phyloP scores from a whole-genome alignment of 2,329 filamentous ascomycete genomes.

The Penicillium sp. region DNA sequence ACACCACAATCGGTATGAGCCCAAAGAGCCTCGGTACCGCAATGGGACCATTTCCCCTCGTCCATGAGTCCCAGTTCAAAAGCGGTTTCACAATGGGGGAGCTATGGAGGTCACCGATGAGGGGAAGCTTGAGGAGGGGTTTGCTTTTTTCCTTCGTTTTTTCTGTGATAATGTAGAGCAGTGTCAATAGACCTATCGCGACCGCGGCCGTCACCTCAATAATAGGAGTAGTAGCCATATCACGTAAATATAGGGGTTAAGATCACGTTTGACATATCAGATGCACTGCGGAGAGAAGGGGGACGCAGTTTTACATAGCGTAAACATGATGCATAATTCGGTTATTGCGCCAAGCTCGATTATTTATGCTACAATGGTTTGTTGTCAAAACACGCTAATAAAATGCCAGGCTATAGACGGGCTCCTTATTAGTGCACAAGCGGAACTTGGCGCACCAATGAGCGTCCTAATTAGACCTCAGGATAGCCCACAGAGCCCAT shows the following conservation, averaged over 20 bases:
- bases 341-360: not conserved
- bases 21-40: conserved; percentile 31
- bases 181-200: not conserved
- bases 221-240: not conserved
- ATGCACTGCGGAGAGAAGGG: not conserved
- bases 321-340: not conserved
- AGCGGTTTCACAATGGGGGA: conserved; percentile 31
- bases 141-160: not conserved
- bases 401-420: not conserved
- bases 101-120: conserved; percentile 34
- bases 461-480: not conserved
- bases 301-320: not conserved
- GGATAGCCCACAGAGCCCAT: no score
- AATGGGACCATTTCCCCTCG: conserved; percentile 38
- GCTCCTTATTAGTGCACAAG: not conserved
- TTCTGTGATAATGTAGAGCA: not conserved
- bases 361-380: no score
- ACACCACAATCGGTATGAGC: conserved; percentile 39
- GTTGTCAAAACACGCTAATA: not conserved
- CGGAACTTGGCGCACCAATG: not conserved
- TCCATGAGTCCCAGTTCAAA: conserved; percentile 37
- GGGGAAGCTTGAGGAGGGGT: conserved; percentile 25
- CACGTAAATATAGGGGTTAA: not conserved
- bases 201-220: not conserved
- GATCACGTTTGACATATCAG: not conserved